Evolutionary conservation across 1,284 basidiomycete genomes (phyloP).

Genomic region (Lentinus polychrous): DNA sequence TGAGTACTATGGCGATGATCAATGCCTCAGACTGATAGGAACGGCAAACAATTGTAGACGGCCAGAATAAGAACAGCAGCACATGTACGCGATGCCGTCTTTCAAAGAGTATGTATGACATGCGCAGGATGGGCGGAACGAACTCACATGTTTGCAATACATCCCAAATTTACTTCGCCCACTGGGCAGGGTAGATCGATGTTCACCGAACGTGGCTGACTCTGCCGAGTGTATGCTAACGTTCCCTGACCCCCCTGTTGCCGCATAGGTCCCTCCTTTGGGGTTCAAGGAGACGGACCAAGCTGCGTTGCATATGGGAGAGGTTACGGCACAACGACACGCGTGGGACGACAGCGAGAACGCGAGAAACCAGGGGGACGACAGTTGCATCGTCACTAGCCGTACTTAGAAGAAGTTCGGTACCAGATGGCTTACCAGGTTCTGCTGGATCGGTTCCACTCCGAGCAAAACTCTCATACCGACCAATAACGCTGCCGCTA

Average conservation of each 20-base stretch:
- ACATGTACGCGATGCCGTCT: background rate
- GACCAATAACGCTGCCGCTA: constrained; percentile 50
- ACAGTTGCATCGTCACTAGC: too few species aligned
- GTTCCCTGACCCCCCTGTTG: constrained; percentile 71
- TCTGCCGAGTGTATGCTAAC: constrained; percentile 61
- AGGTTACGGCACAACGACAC: background rate
- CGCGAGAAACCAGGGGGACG: background rate
- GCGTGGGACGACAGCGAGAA: background rate
- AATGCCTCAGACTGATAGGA: too few species aligned
- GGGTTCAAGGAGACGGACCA: constrained; percentile 82
- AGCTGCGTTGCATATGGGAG: constrained; percentile 35
- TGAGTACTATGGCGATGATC: too few species aligned
- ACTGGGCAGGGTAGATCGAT: constrained; percentile 48
- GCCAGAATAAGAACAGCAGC: too few species aligned
- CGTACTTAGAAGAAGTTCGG: background rate
- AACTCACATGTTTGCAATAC: constrained; percentile 68
- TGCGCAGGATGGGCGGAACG: constrained; percentile 3
- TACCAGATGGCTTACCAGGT: constrained; percentile 55
- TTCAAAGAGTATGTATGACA: constrained; percentile 1
- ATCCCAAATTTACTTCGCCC: constrained; percentile 81
- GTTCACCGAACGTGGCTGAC: constrained; percentile 54
- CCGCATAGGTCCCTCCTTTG: constrained; percentile 63
- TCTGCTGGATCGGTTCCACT: constrained; percentile 48
- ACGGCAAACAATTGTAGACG: too few species aligned
- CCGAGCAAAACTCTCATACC: constrained; percentile 66